Evolutionary conservation across 768 basidiomycete species (phyloP).

Genomic region (Lactifluus hygrophoroides): DNA sequence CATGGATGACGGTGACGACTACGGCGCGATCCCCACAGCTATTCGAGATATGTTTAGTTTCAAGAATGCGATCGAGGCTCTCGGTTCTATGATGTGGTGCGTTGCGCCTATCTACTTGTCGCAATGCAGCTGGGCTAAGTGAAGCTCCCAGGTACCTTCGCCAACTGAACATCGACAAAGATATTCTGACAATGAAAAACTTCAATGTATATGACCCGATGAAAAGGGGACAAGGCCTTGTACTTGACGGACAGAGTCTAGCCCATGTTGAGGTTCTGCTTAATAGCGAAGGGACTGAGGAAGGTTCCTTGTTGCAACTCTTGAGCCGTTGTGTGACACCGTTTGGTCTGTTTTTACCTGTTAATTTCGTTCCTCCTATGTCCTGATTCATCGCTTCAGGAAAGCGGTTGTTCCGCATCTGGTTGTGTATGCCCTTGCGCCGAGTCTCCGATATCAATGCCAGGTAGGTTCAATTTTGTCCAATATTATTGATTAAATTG

Average conservation of each 20-base stretch:
- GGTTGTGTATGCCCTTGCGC: constrained; percentile 89
- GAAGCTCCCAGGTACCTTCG: constrained; percentile 54
- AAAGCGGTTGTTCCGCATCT: constrained; percentile 92
- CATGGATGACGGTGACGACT: constrained; percentile 41
- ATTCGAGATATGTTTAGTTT: constrained; percentile 67
- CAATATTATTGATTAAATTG: background rate
- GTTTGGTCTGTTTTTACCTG: constrained; percentile 54
- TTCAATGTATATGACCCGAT: constrained; percentile 98
- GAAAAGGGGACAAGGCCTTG: constrained; percentile 74
- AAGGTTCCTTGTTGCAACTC: constrained; percentile 80
- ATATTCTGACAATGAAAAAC: constrained; percentile 91
- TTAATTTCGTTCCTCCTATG: background rate
- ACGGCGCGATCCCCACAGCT: constrained; percentile 48
- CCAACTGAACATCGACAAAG: constrained; percentile 92
- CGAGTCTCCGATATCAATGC: constrained; percentile 81
- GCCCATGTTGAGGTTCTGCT: constrained; percentile 89
- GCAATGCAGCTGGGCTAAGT: background rate
- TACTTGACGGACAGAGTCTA: constrained; percentile 90
- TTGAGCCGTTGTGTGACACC: constrained; percentile 83
- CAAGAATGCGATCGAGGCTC: constrained; percentile 64
- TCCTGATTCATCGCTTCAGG: constrained; percentile 35
- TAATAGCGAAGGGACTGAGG: constrained; percentile 90
- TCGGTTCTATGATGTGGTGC: constrained; percentile 90
- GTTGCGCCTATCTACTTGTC: constrained; percentile 16
- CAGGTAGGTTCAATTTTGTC: constrained; percentile 39